Conservation (phyloP, 2,329 filamentous ascomycete genomes). For the Cladorrhinum sp. region DNA sequence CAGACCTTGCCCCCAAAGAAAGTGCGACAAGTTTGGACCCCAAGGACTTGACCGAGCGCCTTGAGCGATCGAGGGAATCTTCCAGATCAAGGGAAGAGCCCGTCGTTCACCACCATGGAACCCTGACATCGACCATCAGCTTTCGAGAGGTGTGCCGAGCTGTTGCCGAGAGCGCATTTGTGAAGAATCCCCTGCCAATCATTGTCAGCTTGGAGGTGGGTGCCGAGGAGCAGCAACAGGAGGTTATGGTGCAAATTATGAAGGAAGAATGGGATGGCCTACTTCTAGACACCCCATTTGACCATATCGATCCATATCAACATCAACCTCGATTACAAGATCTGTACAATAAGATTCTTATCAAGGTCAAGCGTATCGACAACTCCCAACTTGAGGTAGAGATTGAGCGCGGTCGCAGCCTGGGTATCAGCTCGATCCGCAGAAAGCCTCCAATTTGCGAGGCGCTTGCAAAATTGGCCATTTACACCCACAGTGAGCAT, state of each 20-base stretch:
- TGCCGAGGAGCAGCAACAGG: conserved; percentile 76
- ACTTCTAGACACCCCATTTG: conserved; percentile 60
- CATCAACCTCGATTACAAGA: conserved; percentile 68
- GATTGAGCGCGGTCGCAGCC: conserved; percentile 27
- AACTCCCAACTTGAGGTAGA: conserved; percentile 28
- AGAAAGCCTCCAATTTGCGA: conserved; percentile 64
- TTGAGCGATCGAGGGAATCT: conserved; percentile 23
- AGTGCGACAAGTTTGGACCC: conserved; percentile 34
- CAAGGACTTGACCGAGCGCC: conserved; percentile 34
- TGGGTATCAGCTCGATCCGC: conserved; percentile 32
- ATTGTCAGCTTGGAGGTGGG: conserved; percentile 94
- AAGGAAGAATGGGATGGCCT: conserved; percentile 76
- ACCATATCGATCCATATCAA: conserved; percentile 50
- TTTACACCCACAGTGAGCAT: conserved; percentile 84
- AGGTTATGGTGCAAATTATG: conserved; percentile 93
- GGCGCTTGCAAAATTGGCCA: conserved; percentile 68
- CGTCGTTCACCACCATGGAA: conserved; percentile 77
- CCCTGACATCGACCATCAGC: conserved; percentile 77
- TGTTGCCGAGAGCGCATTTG: conserved; percentile 76
- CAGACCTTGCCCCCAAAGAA: conserved; percentile 20
- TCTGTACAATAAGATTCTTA: conserved; percentile 73
- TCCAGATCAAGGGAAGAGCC: conserved; percentile 57
- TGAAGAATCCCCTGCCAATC: conserved; percentile 71
- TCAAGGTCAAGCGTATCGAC: conserved; percentile 70
- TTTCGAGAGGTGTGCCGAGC: conserved; percentile 84